These are phyloP conservation scores for Plasmodium cynomolgi DNA, from an alignment of 169 alveolate genomes.

Conservation along the genomic window DNA sequence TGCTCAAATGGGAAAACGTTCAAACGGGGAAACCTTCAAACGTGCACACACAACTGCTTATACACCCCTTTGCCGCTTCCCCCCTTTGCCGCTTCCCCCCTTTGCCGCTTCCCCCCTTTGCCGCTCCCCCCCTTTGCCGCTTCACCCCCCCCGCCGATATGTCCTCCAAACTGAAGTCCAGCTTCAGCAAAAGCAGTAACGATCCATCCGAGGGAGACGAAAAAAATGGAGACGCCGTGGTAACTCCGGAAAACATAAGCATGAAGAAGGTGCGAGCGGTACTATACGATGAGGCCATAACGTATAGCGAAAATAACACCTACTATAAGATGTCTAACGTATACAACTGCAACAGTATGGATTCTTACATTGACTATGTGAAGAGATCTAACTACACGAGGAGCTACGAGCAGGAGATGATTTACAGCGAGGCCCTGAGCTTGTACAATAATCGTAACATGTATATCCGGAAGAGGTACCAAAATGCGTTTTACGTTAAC, in stretches of 20 bases:
- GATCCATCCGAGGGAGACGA: slow-evolving; percentile 8
- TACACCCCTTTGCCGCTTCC: too few relatives aligned
- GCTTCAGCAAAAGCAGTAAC: slow-evolving; percentile 2
- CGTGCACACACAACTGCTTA: too few relatives aligned
- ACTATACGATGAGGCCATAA: slow-evolving; percentile 46
- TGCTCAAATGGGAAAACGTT: too few relatives aligned
- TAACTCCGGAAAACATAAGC: neutral
- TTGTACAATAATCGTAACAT: slow-evolving; percentile 34
- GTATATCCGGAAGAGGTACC: slow-evolving; percentile 29
- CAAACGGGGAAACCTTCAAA: too few relatives aligned
- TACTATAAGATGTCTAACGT: slow-evolving; percentile 41
- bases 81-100: too few relatives aligned
- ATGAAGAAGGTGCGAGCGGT: slow-evolving; percentile 16
- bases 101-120: too few relatives aligned
- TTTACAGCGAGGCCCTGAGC: slow-evolving; percentile 42
- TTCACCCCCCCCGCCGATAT: neutral
- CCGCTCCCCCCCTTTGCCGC: neutral
- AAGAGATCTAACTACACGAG: slow-evolving; percentile 52
- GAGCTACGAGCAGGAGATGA: slow-evolving; percentile 65
- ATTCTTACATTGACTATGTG: slow-evolving; percentile 16
- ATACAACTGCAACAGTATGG: slow-evolving; percentile 38
- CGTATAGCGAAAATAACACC: slow-evolving; percentile 41
- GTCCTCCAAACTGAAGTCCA: neutral
- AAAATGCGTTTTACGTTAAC: slow-evolving; percentile 13
- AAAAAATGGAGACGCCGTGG: neutral